A percentile compares a stretch with the other conserved stretches of the same genome.
phyloP scores from a whole-genome alignment of 75 land plant species.

The Sequoiadendron giganteum region DNA sequence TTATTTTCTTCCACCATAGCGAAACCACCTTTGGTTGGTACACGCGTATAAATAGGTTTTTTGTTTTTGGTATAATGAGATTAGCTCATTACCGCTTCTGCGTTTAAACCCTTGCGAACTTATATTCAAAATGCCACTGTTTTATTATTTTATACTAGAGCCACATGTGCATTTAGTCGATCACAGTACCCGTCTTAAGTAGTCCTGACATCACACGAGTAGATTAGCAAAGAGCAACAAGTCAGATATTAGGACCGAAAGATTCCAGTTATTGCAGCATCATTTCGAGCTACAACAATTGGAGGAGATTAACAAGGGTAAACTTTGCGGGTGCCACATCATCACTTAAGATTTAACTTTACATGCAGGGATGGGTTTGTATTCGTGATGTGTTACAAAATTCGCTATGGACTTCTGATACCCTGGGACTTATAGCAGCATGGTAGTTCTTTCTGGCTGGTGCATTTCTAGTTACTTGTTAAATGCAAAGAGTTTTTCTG shows the following conservation, averaged over 20 bases:
- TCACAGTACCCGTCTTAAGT: not conserved
- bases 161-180: not conserved
- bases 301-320: not conserved
- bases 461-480: not conserved
- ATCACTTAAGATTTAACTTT: not conserved
- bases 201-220: not conserved
- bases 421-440: not conserved
- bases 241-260: not conserved
- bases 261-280: not conserved
- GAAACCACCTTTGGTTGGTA: not conserved
- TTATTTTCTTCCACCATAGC: not conserved
- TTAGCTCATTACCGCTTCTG: not conserved
- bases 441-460: not conserved
- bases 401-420: too few species aligned
- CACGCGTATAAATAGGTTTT: not conserved
- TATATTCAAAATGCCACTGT: not conserved
- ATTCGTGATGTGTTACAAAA: not conserved
- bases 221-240: not conserved
- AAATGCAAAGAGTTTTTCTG: not conserved
- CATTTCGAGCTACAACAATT: conserved; percentile 3
- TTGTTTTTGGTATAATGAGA: not conserved
- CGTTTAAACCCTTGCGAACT: not conserved
- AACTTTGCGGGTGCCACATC: not conserved
- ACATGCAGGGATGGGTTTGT: not conserved
- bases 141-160: not conserved